Base-by-base conservation (phyloP, 768 basidiomycete genomes). In the Tylopilus sp. region DNA sequence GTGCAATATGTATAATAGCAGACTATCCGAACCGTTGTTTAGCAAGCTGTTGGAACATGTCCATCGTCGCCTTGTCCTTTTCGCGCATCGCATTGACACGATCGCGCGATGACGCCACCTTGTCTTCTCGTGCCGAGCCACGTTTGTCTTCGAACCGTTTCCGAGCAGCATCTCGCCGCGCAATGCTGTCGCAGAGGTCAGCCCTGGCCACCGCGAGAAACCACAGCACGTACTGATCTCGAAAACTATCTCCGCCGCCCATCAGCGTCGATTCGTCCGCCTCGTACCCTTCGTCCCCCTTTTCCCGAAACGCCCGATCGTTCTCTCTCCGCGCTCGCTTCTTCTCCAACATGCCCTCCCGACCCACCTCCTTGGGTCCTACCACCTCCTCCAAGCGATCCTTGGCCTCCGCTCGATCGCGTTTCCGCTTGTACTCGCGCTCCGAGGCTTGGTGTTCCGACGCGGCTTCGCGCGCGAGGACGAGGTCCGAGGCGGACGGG, bases 11-110 rank as follows among this genome's bases (percentile, higher is more conserved):
- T 52, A 42, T 52, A 46, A 36, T n/a, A n/a, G n/a, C n/a, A n/a
- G 21, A 37, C 79, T 69, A 92, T 28, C 92, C 92, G 60, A 90
- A 96, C 51, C 89, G 76, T 63, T 89, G 79, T 67, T 89, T 92
- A n/a, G 93, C 94, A 66, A 96, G 73, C 59, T 87, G 84, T 71
- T 89, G 89, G 71, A 97, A 93, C 92, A 94, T 95, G 52, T 92
- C 92, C 92, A 98, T 98, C 1, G 92, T 97, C 17, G 85, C 89
- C 67, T 84, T 85, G 63, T 97, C 93, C 65, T 90, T 94, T 64
- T 87, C 84, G 60, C 80, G 84, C 53, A 84, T 74, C 6, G 80
- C 84, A 22, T 63, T 74, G 0, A 79, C 76, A 50, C 87, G 80
- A 64, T 94, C 91, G 37, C 82, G 78, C 13, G 75, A 65, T 2